These are phyloP conservation scores for Lactifluus volemus DNA, from an alignment of 768 basidiomycete species.

Conservation along the genomic window DNA sequence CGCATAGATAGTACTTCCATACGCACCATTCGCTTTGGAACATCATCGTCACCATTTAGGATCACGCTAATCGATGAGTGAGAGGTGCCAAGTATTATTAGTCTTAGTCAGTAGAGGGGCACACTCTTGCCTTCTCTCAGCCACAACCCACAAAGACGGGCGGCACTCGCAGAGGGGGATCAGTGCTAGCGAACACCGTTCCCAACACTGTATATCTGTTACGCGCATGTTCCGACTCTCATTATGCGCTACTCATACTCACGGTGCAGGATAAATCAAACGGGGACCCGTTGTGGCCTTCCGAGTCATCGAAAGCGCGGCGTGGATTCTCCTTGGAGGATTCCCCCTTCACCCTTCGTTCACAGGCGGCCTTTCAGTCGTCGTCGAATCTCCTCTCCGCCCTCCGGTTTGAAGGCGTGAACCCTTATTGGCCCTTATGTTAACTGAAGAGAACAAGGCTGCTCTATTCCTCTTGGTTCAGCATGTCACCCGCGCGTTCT, in stretches of 20 bases:
- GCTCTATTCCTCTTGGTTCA: conserved; percentile 82
- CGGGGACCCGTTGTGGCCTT: neutral
- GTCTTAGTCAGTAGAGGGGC: neutral
- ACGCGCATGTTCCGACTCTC: conserved; percentile 11
- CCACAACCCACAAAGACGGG: conserved; percentile 6
- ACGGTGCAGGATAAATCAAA: conserved; percentile 5
- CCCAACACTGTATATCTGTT: conserved; percentile 11
- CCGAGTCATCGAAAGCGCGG: neutral
- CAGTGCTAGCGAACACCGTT: neutral
- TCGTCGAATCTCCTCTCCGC: neutral
- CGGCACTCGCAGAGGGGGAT: neutral
- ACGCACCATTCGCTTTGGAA: neutral
- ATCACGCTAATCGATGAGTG: too few species aligned
- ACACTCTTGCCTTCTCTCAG: neutral
- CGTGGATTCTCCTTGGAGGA: neutral
- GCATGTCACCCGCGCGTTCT: conserved; percentile 89
- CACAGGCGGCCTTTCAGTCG: neutral
- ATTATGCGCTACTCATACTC: conserved; percentile 11
- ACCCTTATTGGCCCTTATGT: conserved; percentile 17
- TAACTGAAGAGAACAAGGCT: conserved; percentile 72
- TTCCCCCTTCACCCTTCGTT: neutral
- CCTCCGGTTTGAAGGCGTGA: conserved; percentile 6
- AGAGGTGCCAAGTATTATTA: too few species aligned
- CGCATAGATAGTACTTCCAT: neutral
- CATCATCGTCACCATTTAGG: neutral